Evolutionary conservation across 2,329 filamentous ascomycete species (phyloP), one percentile per base, ranked within the genome.

Genomic region (Xylariomycetidae sp.): DNA sequence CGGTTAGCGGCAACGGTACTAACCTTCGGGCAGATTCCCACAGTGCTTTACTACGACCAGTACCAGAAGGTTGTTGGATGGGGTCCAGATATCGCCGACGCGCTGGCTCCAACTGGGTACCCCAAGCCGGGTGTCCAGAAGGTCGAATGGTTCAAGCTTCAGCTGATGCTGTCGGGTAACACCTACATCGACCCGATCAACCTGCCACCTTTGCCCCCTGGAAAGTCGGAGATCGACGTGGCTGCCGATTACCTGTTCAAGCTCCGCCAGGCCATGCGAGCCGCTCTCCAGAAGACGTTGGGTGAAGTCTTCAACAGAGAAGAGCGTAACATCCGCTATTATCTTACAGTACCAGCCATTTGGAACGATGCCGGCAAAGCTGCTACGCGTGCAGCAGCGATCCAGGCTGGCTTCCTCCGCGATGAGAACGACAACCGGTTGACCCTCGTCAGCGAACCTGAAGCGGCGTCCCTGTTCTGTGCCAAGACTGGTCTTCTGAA

Each of bases 51-150:
- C 70, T 98, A 98, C 59, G 92, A 98, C 58, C 90, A 96, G 64
- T 95, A 95, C 62, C 92, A 98, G 57, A 95, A 96, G 63, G 92
- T 98, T 30, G 92, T 96, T n/a, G 92, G 92, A 51, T 98, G 92
- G 92, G 92, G 92, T 42, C 89, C 90, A 37, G 92, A 98, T 70
- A 96, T 96, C 52, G 87, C 92, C 40, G 90, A 96, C 64, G 92
- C 92, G 44, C 76, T 96, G 46, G 90, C 92, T 33, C 92, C 92
- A 19, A 96, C 92, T 25, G 92, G 92, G 43, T 96, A 96, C 61
- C 92, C 92, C 49, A 96, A 96, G 70, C 86, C 86, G 20, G 90
- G 90, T 45, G 90, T 98, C 49, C 92, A 96, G 64, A 96, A 96
- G 68, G 90, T 96, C 16, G 92, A 96, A 67, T 98, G 92, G 92